Evolutionary conservation across 1,139 yeast species (phyloP), one percentile per base, ranked within the genome.

Genomic region (Sugiyamaella xylanicola): DNA sequence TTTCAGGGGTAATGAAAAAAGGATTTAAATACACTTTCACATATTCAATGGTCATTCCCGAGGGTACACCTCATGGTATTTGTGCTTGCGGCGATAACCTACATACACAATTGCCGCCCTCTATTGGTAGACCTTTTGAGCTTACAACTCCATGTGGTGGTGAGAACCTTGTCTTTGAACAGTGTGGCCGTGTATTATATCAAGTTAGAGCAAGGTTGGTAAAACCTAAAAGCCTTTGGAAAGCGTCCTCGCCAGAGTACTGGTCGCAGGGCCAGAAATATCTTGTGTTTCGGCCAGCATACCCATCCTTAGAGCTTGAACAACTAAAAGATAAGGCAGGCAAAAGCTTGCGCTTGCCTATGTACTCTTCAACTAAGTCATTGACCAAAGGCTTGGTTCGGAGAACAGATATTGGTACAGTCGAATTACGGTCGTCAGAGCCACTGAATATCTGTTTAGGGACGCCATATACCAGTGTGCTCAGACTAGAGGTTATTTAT

Each of bases 31-130:
- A 63, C 44, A 22, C 53, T 13, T 58, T 62, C 40, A 42, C 54
- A 8, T 63, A 53, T 42, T 56, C 63, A 2, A 19, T 63, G 37
- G 55, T 47, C 17, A 50, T 63, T 4, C 65, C 65, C 1, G 58
- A 54, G 20, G 13, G 16, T 16, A 42, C 57, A 4, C 47, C 58
- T 2, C 51, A 44, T 17, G 42, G 21, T 8, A 50, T 40, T 3
- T 56, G 60, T 42, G 49, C 45, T 13, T 58, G 61, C 22, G 40
- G 16, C n/a, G 43, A 22, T 21, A 17, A 16, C n/a, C 45, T n/a
- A 11, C 55, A 51, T 27, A 36, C 17, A n/a, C 22, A 27, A 16
- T 16, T 53, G 25, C 49, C 49, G 8, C 56, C 56, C 2, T 46
- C 56, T 16, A 44, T 41, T 20, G 56, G 56, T 9, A 13, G 39